Evolutionary conservation across 129 eudicot genomes (phyloP), one percentile per base, ranked within the genome.

Genomic region (Flaveria trinervia): DNA sequence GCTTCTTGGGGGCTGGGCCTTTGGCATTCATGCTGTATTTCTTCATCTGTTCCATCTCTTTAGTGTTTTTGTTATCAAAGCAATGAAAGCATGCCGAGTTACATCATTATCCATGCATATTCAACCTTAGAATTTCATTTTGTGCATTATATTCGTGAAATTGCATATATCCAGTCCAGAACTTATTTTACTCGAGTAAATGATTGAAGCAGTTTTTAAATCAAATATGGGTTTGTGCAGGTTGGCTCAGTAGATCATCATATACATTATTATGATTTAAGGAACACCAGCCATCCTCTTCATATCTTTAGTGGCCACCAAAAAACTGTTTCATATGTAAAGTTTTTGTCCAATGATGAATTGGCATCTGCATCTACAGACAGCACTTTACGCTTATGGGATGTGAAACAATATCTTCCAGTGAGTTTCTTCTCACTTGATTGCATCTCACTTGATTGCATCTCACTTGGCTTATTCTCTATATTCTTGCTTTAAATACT

Each of bases 211-310:
- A 55, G 18, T 5, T 39, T 7, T 65, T 18, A 15, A 61, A 39
- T 66, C 57, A 65, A 79, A 25, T 60, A 49, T 48, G 18, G 59
- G 61, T 64, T 59, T 72, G 41, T 76, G 79, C 88, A 88, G 93
- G 89, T 85, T 77, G 93, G 93, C 66, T 84, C 90, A 20, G 93
- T 85, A 22, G 93, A 83, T 71, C 93, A 88, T 74, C 89, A 88
- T 62, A 86, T 88, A 50, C 93, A 88, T 70, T 88, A 88, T 62
- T 88, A 83, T 81, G 93, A 88, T 71, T 74, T 88, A 60, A 81
- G 93, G 74, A 88, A 85, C 81, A 71, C 85, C 74, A 79, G 85
- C 30, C 85, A 79, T 16, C 93, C 93, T 46, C 70, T 88, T 68
- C 86, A 88, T 76, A 70, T 87, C 41, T 87, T 87, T 75, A 83